A percentile compares a stretch with the other conserved stretches of the same genome.
Evolutionary conservation across 2,329 filamentous ascomycete genomes (phyloP).

Genomic region (Colletotrichum truncatum): DNA sequence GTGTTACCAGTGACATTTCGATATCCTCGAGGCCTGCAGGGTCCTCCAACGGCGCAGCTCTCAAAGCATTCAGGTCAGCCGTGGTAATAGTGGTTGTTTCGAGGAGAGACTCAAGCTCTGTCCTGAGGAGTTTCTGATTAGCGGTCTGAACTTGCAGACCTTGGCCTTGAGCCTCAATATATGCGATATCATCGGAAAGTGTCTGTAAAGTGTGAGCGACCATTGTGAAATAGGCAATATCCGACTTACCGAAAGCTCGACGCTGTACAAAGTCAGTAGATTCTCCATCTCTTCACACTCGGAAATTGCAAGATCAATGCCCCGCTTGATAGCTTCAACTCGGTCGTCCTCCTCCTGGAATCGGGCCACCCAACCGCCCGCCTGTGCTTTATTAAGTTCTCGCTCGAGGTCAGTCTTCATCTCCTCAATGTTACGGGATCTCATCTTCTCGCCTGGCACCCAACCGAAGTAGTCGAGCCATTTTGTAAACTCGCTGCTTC

Average conservation of each 20-base stretch:
- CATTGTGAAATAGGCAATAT: background rate
- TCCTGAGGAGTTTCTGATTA: conserved; percentile 93
- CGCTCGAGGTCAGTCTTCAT: conserved; percentile 85
- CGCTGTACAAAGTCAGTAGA: conserved; percentile 90
- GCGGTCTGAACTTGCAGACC: conserved; percentile 96
- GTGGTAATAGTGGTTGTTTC: conserved; percentile 89
- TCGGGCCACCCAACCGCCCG: conserved; percentile 89
- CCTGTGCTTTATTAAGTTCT: conserved; percentile 89
- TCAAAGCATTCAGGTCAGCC: conserved; percentile 78
- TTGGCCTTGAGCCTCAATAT: conserved; percentile 97
- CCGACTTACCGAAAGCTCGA: conserved; percentile 83
- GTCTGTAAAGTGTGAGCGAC: conserved; percentile 66
- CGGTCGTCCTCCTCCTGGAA: conserved; percentile 88
- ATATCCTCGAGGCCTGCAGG: conserved; percentile 77
- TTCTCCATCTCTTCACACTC: conserved; percentile 98
- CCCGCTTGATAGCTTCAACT: conserved; percentile 83
- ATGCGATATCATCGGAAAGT: conserved; percentile 93
- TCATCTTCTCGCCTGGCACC: conserved; percentile 79
- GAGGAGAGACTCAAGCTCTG: conserved; percentile 87
- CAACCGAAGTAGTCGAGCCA: conserved; percentile 90
- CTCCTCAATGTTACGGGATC: conserved; percentile 79
- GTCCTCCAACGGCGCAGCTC: conserved; percentile 77
- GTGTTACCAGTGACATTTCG: conserved; percentile 78
- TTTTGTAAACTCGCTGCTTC: conserved; percentile 82
- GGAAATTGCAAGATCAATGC: conserved; percentile 88